Percentiles rank a stretch among this genome's conserved stretches.
These are phyloP conservation scores for Cetraspora pellucida DNA, from an alignment of 192 early-diverging fungal species.

Conservation along the genomic window DNA sequence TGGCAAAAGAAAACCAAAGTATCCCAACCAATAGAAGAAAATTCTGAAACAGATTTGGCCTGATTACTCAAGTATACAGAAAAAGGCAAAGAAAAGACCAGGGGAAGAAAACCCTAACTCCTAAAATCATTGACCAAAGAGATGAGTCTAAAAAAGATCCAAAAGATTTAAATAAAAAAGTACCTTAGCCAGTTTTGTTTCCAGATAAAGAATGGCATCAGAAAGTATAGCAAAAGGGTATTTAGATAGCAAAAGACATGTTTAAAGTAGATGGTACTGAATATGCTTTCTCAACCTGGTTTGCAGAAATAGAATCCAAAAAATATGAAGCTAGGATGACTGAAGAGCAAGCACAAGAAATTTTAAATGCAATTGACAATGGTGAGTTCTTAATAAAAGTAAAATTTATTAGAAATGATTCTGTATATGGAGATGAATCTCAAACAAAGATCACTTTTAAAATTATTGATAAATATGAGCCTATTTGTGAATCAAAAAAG, in stretches of 20 bases:
- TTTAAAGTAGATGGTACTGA: slow-evolving; percentile 23
- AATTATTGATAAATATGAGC: neutral
- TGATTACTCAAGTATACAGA: too few species aligned
- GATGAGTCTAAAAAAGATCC: too few species aligned
- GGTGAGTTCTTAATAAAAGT: slow-evolving; percentile 1
- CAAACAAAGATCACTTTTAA: neutral
- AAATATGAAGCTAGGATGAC: slow-evolving; percentile 11
- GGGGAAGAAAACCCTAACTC: too few species aligned
- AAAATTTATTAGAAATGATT: slow-evolving; percentile 11
- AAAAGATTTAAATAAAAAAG: slow-evolving; percentile 24
- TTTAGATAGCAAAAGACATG: slow-evolving; percentile 23
- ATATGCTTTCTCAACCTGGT: slow-evolving; percentile 20
- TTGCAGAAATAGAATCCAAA: slow-evolving; percentile 6
- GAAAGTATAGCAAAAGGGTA: slow-evolving; percentile 23
- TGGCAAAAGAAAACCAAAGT: neutral
- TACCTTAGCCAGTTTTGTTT: slow-evolving; percentile 17
- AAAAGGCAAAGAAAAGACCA: too few species aligned
- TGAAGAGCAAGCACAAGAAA: neutral
- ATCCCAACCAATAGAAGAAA: neutral
- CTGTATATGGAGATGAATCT: neutral
- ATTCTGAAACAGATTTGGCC: too few species aligned
- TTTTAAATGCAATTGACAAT: slow-evolving; percentile 29
- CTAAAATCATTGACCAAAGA: too few species aligned
- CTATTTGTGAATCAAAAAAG: slow-evolving; percentile 1
- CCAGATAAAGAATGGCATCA: slow-evolving; percentile 16